Evolutionary conservation across 805 yeast species (phyloP).

Genomic region (Starmerella lactis-condensi): DNA sequence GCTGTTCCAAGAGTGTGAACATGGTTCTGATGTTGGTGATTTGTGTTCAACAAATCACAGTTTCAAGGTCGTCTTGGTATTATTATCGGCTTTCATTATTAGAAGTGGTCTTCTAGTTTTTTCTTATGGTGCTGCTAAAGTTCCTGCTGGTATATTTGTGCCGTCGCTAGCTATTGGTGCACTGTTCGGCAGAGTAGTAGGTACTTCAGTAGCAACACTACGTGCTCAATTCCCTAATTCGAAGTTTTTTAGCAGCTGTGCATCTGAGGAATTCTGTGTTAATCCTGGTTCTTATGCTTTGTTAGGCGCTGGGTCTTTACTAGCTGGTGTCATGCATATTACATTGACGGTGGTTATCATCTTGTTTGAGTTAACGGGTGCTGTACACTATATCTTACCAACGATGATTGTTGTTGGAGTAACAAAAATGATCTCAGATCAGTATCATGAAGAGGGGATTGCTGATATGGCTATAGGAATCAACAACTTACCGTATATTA

Average conservation of each 20-base stretch:
- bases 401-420: slow-evolving; percentile 89
- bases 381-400: slow-evolving; percentile 75
- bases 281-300: slow-evolving; percentile 92
- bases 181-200: slow-evolving; percentile 74
- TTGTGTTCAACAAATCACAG: slow-evolving; percentile 19
- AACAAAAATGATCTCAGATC: slow-evolving; percentile 62
- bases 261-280: slow-evolving; percentile 30
- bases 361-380: slow-evolving; percentile 94
- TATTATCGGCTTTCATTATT: slow-evolving; percentile 51
- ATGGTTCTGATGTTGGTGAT: slow-evolving; percentile 24
- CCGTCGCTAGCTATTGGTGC: slow-evolving; percentile 98
- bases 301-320: slow-evolving; percentile 87
- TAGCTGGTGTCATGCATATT: slow-evolving; percentile 84
- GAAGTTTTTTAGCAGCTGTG: slow-evolving; percentile 18
- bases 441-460: slow-evolving; percentile 69
- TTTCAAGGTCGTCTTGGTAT: slow-evolving; percentile 29
- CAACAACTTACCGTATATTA: slow-evolving; percentile 72
- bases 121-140: slow-evolving; percentile 69
- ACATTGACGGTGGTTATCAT: slow-evolving; percentile 86
- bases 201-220: slow-evolving; percentile 44
- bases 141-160: slow-evolving; percentile 91
- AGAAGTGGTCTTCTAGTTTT: slow-evolving; percentile 57
- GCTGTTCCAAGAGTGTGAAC: slow-evolving; percentile 65
- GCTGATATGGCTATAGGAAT: slow-evolving; percentile 87
- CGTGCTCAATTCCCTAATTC: slow-evolving; percentile 26